Evolutionary conservation across 2,329 filamentous ascomycete genomes (phyloP), one percentile per base, ranked within the genome.

Genomic region (Trichoderma sp.): DNA sequence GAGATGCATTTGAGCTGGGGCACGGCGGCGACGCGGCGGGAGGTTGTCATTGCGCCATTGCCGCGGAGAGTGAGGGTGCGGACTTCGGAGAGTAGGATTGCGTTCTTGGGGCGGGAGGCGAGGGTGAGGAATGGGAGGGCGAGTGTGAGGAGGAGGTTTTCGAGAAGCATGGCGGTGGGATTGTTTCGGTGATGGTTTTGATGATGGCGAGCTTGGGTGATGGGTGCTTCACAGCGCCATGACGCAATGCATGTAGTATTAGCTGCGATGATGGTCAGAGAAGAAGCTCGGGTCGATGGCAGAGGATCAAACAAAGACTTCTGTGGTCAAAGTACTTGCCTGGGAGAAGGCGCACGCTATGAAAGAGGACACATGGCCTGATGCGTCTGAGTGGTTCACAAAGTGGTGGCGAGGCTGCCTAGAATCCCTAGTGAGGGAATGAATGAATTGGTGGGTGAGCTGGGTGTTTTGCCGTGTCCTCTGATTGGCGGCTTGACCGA

Each of bases 1-100:
- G 91, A 92, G 66, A 90, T 80, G 81, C 94, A 97, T 74, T 83
- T 86, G 15, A 97, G 86, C 81, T 96, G 90, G 0, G 93, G 93
- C 56, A 94, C 86, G 27, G 94, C 82, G 25, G 89, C 76, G 42
- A 93, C 87, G 70, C 94, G 92, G 32, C 93, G 91, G 75, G 92
- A 86, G 42, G 88, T 87, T 0, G 94, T 97, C 74, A 86, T 81
- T 60, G 86, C 83, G 76, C 78, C 78, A 69, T 85, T 84, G 71
- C 86, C 84, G 69, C 88, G 90, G 13, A 97, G 86, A 7, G 94
- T 97, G 48, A 98, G 86, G 57, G 90, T 85, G 72, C 92, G 87
- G 66, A 98, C 90, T 2, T 83, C 74, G 29, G 85, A 87, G 72
- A 88, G 83, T 68, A 86, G 83, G 74, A 88, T 84, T 67, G 85